Evolutionary conservation across 83 land plant species (phyloP), one percentile per base, ranked within the genome.

Genomic region (Isoetes engelmannii): DNA sequence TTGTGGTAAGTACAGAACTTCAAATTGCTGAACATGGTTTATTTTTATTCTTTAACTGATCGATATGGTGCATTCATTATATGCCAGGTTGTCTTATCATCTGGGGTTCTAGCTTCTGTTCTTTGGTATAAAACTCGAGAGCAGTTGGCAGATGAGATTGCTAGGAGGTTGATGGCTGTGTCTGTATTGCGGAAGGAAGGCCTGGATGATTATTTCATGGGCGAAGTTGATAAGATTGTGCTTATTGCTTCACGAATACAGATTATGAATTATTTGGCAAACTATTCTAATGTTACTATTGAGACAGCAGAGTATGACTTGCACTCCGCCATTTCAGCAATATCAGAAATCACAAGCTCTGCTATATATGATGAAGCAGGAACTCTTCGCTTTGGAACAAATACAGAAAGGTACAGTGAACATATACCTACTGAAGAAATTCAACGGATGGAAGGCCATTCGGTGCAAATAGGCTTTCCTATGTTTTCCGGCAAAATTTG

Each of bases 131-230:
- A 77, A 10, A 48, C 79, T 17, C 79, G 68, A 54, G 69, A 74
- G 13, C 79, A 77, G 63, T 75, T 77, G 61, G 79, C 69, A 43
- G 77, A 72, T 15, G 79, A 77, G 68, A 77, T 77, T 21, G 70
- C 58, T 15, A 55, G 79, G 19, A 61, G 79, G 47, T 70, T 77
- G 12, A 60, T 62, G 37, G 69, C 79, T 37, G 79, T 77, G 7
- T 74, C 79, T 12, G 69, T 73, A 37, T 53, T 77, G 45, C 57
- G 79, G 53, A 64, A 51, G 45, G 79, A 77, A 48, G 70, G 72
- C 54, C 79, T 77, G 10, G 58, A 77, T 19, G 79, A 77, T 47
- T 77, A 77, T 21, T 49, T 77, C 6, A 46, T 45, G 28, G 75
- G 75, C 17, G 75, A 77, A 43, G 67, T 65, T 1, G 79, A 77